Percentiles rank a stretch among this genome's conserved stretches.
These are phyloP conservation scores for Cyclotella baltica DNA, from an alignment of 108 stramenopile species.

Conservation along the genomic window DNA sequence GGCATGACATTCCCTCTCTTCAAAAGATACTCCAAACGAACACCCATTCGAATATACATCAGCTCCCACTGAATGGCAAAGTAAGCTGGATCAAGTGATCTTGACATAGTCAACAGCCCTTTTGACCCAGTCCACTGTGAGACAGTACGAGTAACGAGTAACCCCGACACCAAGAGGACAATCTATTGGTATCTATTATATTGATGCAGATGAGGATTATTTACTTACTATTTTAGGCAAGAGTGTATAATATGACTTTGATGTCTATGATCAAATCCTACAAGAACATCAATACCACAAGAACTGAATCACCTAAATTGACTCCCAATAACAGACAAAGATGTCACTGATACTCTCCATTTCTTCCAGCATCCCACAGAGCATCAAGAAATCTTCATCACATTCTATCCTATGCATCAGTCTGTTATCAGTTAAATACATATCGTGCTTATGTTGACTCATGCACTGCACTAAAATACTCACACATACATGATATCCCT, in stretches of 20 bases:
- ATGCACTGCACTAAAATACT: neutral
- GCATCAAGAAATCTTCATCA: neutral
- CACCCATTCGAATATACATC: no score
- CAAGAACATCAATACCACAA: neutral
- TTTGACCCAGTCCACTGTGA: no score
- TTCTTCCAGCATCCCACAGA: neutral
- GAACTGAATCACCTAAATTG: constrained; percentile 3
- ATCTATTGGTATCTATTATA: constrained; percentile 4
- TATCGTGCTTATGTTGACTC: neutral
- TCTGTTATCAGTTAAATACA: neutral
- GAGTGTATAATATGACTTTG: neutral
- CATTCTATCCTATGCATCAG: neutral
- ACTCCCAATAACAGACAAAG: constrained; percentile 5
- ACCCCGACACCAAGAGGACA: no score
- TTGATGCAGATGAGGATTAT: constrained; percentile 1
- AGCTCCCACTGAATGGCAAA: no score
- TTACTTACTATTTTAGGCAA: neutral
- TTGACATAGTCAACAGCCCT: no score
- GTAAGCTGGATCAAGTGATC: no score
- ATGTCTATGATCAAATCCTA: neutral
- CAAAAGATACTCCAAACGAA: no score
- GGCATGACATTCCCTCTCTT: no score
- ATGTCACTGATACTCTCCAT: neutral
- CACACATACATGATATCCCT: neutral
- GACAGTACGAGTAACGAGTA: no score